Evolutionary conservation across 108 stramenopile genomes (phyloP).

Genomic region (Skeletonema grethae): DNA sequence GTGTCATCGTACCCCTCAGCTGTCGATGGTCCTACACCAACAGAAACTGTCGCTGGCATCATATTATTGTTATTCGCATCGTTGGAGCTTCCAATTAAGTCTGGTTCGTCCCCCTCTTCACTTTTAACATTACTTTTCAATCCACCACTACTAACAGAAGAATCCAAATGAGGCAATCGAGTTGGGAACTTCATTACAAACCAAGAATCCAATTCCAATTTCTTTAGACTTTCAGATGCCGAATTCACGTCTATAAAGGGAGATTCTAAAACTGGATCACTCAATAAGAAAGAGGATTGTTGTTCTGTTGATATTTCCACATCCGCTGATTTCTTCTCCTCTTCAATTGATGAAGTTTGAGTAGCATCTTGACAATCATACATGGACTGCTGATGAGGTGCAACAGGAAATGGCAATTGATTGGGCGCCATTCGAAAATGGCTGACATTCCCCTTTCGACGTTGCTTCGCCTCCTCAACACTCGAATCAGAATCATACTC

Average conservation of each 20-base stretch:
- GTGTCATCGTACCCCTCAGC: conserved; percentile 68
- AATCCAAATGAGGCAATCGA: conserved; percentile 48
- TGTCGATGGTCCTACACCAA: not conserved
- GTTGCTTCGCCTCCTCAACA: conserved; percentile 40
- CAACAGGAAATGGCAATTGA: conserved; percentile 55
- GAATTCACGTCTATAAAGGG: conserved; percentile 47
- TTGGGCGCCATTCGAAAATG: conserved; percentile 26
- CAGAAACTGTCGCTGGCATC: not conserved
- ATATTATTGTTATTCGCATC: not conserved
- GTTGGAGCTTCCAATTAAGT: conserved; percentile 24
- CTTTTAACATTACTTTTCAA: conserved; percentile 21
- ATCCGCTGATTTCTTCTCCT: conserved; percentile 38
- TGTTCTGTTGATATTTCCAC: conserved; percentile 11
- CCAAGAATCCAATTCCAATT: conserved; percentile 39
- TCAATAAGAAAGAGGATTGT: conserved; percentile 16
- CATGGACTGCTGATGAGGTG: conserved; percentile 33
- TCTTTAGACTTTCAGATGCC: conserved; percentile 15
- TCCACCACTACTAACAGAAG: conserved; percentile 6
- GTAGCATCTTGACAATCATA: conserved; percentile 38
- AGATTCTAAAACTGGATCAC: conserved; percentile 36
- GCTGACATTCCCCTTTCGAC: not conserved
- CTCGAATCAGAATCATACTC: conserved; percentile 88
- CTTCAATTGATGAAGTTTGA: not conserved
- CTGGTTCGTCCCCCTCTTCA: conserved; percentile 37
- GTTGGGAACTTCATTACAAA: conserved; percentile 54